Base-by-base conservation (phyloP, 176 grass and related monocot genomes). In the Oryza officinalis region DNA sequence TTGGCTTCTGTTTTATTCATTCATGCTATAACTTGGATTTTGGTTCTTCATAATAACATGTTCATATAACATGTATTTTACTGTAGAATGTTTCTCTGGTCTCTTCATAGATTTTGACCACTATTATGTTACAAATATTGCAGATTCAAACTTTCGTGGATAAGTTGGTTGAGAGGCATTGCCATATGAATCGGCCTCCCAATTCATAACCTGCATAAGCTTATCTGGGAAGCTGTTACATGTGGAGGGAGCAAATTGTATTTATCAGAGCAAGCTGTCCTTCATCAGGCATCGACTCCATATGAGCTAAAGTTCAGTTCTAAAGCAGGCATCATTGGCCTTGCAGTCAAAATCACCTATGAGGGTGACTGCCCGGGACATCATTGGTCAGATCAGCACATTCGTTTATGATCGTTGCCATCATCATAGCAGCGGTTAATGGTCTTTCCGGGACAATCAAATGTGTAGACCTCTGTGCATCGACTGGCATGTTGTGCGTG, bases 111-210 rank as follows among this genome's bases (percentile, higher is more conserved):
- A 12, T 80, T 92, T 85, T 69, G 59, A 72, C 65, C 54, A 44
- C 73, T 23, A 65, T 26, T 52, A 40, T 85, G 9, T 85, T 80
- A 76, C 52, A 78, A 84, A 82, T 5, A 70, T 86, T 92, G 91
- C 87, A 99, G 96, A 99, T 99, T 86, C 83, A 94, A 85, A 28
- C 70, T 65, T 99, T 96, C 76, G 96, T 99, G 80, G 89, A 94
- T 75, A 92, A 88, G 87, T 78, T 99, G 87, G 88, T 99, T 73
- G 93, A 99, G 81, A 96, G 83, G 81, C 93, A 99, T 86, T 88
- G 92, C 83, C 85, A 93, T 85, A 68, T 89, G 38, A 67, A 68
- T 91, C 82, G 74, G 86, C 78, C 69, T 83, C 68, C 78, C 52
- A 90, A 89, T 71, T 94, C 88, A 75, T 98, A 81, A 93, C 33